Base-by-base conservation (phyloP, 192 early-diverging fungal species). In the Backusella liffmaniae region DNA sequence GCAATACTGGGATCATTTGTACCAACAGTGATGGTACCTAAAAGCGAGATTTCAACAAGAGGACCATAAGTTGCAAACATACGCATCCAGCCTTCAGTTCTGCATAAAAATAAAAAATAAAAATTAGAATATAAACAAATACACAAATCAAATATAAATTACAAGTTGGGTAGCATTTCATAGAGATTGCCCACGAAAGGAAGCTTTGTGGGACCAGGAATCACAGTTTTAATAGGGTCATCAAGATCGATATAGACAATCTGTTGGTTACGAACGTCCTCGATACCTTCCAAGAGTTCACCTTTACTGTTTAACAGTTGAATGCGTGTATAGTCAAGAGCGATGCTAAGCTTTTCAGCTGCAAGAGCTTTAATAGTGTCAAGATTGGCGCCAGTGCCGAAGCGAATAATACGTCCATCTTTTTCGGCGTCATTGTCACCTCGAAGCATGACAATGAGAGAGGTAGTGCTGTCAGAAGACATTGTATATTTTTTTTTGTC, bases 1-100 rank as follows among this genome's bases (percentile, higher is more conserved):
- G 83, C 86, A 32, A 87, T 70, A 21, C 26, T 75, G 30, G 86
- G 81, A 62, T 88, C 85, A 53, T 76, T 82, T 5, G 84, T 88
- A 51, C n/a, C 69, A 65, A 77, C 23, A 41, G 4, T 73, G 37
- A 29, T 70, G 10, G 13, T 39, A 30, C 79, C 73, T 46, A 67
- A n/a, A 18, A 62, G 42, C 1, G 32, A 81, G 21, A 81, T 34
- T 9, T 75, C 75, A 34, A 89, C 70, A 4, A 87, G 34, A n/a
- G 84, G 82, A 39, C 81, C 81, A 70, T 86, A 82, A 16, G 77
- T 77, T 1, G 73, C 59, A 74, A 88, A 86, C 18, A 79, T 76
- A 13, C 53, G 53, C 26, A 72, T 23, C 39, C 46, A 72, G 15
- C 59, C 68, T 21, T 46, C 80, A 69, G 41, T 70, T 16, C 80